Percentiles rank a stretch among this genome's conserved stretches.
Conservation (phyloP, 768 basidiomycete genomes). For the Candolleomyces efflorescens region DNA sequence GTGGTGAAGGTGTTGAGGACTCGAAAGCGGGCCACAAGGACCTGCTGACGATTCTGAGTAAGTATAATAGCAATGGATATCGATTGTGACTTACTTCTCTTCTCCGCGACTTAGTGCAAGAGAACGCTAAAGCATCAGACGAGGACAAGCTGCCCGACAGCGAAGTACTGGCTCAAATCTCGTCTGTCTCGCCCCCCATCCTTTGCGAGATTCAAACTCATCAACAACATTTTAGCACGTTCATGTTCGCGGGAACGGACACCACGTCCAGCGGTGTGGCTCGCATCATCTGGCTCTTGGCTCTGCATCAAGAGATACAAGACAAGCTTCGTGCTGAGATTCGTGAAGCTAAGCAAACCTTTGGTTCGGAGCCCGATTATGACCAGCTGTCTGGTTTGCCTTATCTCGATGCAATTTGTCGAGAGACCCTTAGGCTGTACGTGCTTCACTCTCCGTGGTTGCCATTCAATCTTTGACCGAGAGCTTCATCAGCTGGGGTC, state of each 20-base stretch:
- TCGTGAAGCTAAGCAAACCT: conserved; percentile 15
- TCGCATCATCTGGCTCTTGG: conserved; percentile 32
- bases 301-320: conserved; percentile 32
- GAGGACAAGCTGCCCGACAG: conserved; percentile 30
- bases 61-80: conserved; percentile 5
- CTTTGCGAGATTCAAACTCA: too few species aligned
- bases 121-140: conserved; percentile 25
- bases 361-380: conserved; percentile 14
- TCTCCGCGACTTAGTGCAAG: conserved; percentile 21
- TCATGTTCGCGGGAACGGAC: conserved; percentile 27
- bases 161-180: conserved; percentile 29
- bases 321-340: conserved; percentile 35
- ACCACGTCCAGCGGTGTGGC: conserved; percentile 32
- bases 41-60: conserved; percentile 40
- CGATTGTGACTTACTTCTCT: neutral
- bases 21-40: conserved; percentile 33
- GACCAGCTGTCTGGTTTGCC: conserved; percentile 17
- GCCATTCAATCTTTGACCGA: neutral
- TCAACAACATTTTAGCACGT: conserved; percentile 18
- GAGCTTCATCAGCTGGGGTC: conserved; percentile 11
- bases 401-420: conserved; percentile 18
- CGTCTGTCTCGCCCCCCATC: conserved; percentile 10
- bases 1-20: conserved; percentile 20
- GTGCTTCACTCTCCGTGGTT: too few species aligned
- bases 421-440: conserved; percentile 35